Evolutionary conservation across 108 stramenopile species (phyloP).

Genomic region (Discostella pseudostelligera): DNA sequence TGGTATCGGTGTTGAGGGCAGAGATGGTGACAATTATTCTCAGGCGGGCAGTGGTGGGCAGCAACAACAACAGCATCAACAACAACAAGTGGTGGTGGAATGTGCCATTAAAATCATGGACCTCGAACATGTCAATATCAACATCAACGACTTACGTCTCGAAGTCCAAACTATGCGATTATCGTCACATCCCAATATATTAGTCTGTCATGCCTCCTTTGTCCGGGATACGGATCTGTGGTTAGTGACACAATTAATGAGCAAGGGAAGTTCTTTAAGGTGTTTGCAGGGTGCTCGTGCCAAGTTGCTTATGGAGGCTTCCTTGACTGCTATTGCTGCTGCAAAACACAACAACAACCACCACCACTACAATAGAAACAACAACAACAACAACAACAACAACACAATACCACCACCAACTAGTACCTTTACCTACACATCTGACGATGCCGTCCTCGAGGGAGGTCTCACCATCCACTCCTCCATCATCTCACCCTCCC

Average conservation of each 20-base stretch:
- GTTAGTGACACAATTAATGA: slow-evolving; percentile 94
- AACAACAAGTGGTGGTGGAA: too few relatives aligned
- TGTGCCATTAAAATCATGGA: slow-evolving; percentile 93
- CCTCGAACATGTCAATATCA: slow-evolving; percentile 88
- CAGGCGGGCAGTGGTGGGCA: too few relatives aligned
- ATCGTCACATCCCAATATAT: slow-evolving; percentile 87
- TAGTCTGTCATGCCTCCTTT: slow-evolving; percentile 89
- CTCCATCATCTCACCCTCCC: slow-evolving; percentile 23
- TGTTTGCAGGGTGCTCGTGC: slow-evolving; percentile 69
- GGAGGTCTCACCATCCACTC: slow-evolving; percentile 37
- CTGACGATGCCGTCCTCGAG: slow-evolving; percentile 41
- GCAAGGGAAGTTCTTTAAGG: slow-evolving; percentile 86
- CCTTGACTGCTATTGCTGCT: too few relatives aligned
- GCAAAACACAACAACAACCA: too few relatives aligned
- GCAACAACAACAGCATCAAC: too few relatives aligned
- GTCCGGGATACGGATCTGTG: slow-evolving; percentile 87
- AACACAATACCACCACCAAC: too few relatives aligned
- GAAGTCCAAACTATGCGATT: slow-evolving; percentile 95
- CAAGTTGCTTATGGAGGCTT: slow-evolving; percentile 33
- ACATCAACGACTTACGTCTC: slow-evolving; percentile 73
- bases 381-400: background rate
- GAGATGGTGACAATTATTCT: too few relatives aligned
- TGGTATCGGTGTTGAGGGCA: too few relatives aligned
- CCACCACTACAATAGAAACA: background rate
- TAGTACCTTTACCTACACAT: slow-evolving; percentile 29